These are phyloP conservation scores for Dovyalis caffra DNA, from an alignment of 345 rosid genomes.

Conservation along the genomic window DNA sequence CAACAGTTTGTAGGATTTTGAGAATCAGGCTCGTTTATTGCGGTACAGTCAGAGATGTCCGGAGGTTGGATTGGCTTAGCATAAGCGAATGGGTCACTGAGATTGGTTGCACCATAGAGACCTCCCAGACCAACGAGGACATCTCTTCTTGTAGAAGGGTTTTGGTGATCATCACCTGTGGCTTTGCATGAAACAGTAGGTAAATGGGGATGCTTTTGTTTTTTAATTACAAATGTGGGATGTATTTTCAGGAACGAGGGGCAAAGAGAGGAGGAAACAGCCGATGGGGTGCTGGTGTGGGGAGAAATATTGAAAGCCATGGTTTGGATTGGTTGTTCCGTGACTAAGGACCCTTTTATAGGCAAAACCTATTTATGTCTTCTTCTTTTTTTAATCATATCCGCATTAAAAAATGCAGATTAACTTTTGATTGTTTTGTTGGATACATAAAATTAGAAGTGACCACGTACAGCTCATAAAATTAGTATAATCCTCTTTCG, in stretches of 20 bases:
- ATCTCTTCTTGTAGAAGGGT: constrained; percentile 44
- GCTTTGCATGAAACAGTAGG: constrained; percentile 31
- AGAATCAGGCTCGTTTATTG: constrained; percentile 40
- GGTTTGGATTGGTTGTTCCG: too few relatives aligned
- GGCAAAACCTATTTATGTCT: too few relatives aligned
- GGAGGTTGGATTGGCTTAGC: constrained; percentile 39
- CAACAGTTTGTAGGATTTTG: constrained; percentile 42
- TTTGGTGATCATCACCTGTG: constrained; percentile 9
- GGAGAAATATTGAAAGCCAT: too few relatives aligned
- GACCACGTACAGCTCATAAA: constrained; percentile 22
- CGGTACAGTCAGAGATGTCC: constrained; percentile 28
- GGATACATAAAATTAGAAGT: constrained; percentile 21
- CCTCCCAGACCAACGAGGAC: constrained; percentile 56
- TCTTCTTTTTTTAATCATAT: too few relatives aligned
- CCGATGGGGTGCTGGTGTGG: too few relatives aligned
- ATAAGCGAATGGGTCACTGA: constrained; percentile 29
- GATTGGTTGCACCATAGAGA: constrained; percentile 39
- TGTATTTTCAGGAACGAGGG: too few relatives aligned
- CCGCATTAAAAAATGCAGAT: too few relatives aligned
- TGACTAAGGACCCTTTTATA: too few relatives aligned
- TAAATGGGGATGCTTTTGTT: not conserved
- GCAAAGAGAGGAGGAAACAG: too few relatives aligned
- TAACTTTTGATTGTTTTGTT: too few relatives aligned
- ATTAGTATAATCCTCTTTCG: constrained; percentile 7
- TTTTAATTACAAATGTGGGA: not conserved